Base-by-base conservation (phyloP, 148 eudicot genomes). In the Vaccinium vitisidaea region DNA sequence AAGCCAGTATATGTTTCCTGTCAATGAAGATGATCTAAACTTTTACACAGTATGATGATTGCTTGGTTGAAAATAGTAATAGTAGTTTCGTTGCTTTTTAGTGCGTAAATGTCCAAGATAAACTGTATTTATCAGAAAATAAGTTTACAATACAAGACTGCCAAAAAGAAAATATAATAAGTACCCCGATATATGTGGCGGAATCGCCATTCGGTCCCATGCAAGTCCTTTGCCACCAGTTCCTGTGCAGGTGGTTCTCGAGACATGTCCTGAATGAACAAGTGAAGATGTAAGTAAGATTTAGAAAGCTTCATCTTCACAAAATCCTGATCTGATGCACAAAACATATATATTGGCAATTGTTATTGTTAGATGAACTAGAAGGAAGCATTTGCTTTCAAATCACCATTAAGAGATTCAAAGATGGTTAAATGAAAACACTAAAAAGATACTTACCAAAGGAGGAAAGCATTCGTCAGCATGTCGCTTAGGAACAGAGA, bases 401-500 rank as follows among this genome's bases (percentile, higher is more conserved):
- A 46, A 75, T 21, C 25, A 46, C 53, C 23, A 13, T 55, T 55
- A 56, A 55, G 50, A 59, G 70, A 80, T 56, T 74, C 14, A 39
- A 46, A 83, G 21, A 23, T 54, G 53, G 67, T 32, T 71, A 19
- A 10, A 74, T 21, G 46, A 59, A 78, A 53, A 23, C 21, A 7
- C 36, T 23, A 65, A 19, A 79, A 48, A 48, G 12, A 77, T 76
- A 59, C 86, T 18, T 49, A 78, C 87, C 82, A 86, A 49, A n/a
- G 87, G 82, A 53, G 84, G 87, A 76, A 86, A 82, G 76, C 65
- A 75, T 76, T 77, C 67, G n/a, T 86, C 70, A 32, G 82, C 87
- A 52, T 65, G 13, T 86, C 46, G 39, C 82, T 82, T 86, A 16
- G 87, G 87, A 14, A 86, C 23, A 54, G 77, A 67, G 56, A 77